These are phyloP conservation scores for Calendula officinalis DNA, from an alignment of 129 eudicot genomes.

Conservation along the genomic window DNA sequence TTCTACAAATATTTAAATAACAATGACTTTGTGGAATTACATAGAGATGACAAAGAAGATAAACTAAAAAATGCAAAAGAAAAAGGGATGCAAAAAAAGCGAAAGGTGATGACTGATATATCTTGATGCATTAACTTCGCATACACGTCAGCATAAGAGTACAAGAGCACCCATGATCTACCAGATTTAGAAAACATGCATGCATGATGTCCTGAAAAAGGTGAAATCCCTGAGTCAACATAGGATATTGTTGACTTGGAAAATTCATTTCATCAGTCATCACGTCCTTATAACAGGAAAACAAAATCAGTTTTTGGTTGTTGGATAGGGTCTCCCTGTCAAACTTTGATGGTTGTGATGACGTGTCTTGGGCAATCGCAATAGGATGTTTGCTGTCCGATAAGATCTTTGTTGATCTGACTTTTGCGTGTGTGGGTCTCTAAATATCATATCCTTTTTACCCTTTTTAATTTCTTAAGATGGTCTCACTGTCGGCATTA, in stretches of 20 bases:
- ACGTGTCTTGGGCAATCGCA: slow-evolving; percentile 9
- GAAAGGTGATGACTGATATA: slow-evolving; percentile 18
- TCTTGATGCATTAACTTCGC: slow-evolving; percentile 20
- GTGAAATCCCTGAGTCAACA: slow-evolving; percentile 18
- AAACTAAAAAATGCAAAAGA: slow-evolving; percentile 20
- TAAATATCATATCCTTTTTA: neutral
- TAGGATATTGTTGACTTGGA: slow-evolving; percentile 7
- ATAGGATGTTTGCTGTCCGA: slow-evolving; percentile 5
- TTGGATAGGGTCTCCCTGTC: slow-evolving; percentile 13
- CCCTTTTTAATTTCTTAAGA: neutral
- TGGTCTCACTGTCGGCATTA: too few species aligned
- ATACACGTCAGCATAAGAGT: neutral
- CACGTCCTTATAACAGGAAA: neutral
- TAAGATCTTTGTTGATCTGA: slow-evolving; percentile 12
- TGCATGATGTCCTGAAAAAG: neutral
- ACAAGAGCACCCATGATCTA: slow-evolving; percentile 1
- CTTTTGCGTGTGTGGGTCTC: slow-evolving; percentile 19
- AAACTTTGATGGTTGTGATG: neutral
- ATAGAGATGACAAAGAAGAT: slow-evolving; percentile 50
- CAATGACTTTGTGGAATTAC: slow-evolving; percentile 73
- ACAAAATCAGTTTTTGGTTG: slow-evolving; percentile 2
- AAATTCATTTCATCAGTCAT: neutral
- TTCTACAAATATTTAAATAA: slow-evolving; percentile 44
- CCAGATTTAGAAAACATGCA: slow-evolving; percentile 16
- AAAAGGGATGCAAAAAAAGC: slow-evolving; percentile 15